Percentiles rank a stretch among this genome's conserved stretches.
phyloP scores from a whole-genome alignment of 225 moss, liverwort and hornwort species.

The Pseudoscleropodium purum region DNA sequence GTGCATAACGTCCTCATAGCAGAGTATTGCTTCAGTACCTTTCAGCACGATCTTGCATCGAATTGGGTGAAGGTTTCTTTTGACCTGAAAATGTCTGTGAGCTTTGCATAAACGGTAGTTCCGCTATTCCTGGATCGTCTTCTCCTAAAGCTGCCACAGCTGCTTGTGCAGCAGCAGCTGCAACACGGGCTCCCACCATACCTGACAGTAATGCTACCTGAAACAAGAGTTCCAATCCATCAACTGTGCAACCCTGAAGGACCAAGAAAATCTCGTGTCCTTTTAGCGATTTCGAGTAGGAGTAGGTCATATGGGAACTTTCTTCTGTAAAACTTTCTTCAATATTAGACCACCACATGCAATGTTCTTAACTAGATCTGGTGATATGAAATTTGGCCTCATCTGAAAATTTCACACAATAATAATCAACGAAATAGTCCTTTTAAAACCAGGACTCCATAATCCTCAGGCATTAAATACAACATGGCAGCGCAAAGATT shows the following conservation, averaged over 20 bases:
- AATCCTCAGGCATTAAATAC: neutral
- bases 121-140: slow-evolving; percentile 68
- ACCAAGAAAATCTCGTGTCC: neutral
- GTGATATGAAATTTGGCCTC: neutral
- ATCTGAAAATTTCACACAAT: neutral
- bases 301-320: neutral
- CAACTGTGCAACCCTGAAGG: neutral
- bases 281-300: neutral
- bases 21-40: slow-evolving; percentile 29
- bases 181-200: slow-evolving; percentile 82
- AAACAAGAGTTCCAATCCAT: neutral
- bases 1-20: neutral
- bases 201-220: slow-evolving; percentile 91
- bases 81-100: slow-evolving; percentile 7
- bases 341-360: neutral
- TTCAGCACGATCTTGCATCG: slow-evolving; percentile 25
- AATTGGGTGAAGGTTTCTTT: neutral
- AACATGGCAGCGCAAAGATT: neutral
- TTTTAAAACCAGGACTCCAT: neutral
- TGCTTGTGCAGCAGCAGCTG: slow-evolving; percentile 87
- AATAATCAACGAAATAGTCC: neutral
- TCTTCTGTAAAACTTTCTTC: neutral
- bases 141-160: slow-evolving; percentile 72
- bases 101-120: slow-evolving; percentile 43
- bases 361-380: neutral